Evolutionary conservation across 78 protist genomes (phyloP).

Genomic region (Cavenderia fasciculata): DNA sequence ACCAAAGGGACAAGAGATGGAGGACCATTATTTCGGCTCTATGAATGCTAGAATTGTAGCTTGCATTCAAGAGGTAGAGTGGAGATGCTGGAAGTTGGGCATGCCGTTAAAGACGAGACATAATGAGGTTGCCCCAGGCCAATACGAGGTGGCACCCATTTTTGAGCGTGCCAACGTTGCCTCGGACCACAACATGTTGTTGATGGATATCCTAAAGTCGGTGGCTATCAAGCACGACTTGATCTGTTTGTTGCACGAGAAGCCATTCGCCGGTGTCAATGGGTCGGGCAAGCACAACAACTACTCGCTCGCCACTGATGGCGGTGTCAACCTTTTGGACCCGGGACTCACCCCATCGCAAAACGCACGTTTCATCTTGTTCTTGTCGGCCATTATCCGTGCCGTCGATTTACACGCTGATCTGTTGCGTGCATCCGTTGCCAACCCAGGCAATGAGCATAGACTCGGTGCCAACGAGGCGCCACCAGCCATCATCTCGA

Average conservation of each 20-base stretch:
- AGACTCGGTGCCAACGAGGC: conserved; percentile 97
- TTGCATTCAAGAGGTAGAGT: conserved; percentile 85
- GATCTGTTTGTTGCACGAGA: conserved; percentile 91
- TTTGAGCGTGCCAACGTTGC: conserved; percentile 86
- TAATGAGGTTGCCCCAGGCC: conserved; percentile 97
- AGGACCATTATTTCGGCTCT: conserved; percentile 94
- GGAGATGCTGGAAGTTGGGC: conserved; percentile 89
- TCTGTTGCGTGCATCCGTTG: conserved; percentile 83
- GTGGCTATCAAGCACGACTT: conserved; percentile 83
- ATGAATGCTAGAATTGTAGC: conserved; percentile 80
- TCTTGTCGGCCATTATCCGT: conserved; percentile 80
- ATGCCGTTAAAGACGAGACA: conserved; percentile 92
- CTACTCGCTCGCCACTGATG: conserved; percentile 80
- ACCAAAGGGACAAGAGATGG: conserved; percentile 92
- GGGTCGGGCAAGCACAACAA: conserved; percentile 97
- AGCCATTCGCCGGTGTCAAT: conserved; percentile 94
- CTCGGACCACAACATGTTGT: conserved; percentile 91
- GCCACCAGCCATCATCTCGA: conserved; percentile 97
- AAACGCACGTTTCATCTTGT: conserved; percentile 77
- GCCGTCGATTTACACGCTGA: conserved; percentile 88
- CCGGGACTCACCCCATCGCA: conserved; percentile 76
- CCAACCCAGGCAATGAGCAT: conserved; percentile 93
- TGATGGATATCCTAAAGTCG: conserved; percentile 87
- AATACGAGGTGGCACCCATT: conserved; percentile 95
- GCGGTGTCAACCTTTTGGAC: conserved; percentile 84